A percentile compares a stretch with the other conserved stretches of the same genome.
Evolutionary conservation across 441 rosid genomes (phyloP).

Genomic region (Melastoma candidum): DNA sequence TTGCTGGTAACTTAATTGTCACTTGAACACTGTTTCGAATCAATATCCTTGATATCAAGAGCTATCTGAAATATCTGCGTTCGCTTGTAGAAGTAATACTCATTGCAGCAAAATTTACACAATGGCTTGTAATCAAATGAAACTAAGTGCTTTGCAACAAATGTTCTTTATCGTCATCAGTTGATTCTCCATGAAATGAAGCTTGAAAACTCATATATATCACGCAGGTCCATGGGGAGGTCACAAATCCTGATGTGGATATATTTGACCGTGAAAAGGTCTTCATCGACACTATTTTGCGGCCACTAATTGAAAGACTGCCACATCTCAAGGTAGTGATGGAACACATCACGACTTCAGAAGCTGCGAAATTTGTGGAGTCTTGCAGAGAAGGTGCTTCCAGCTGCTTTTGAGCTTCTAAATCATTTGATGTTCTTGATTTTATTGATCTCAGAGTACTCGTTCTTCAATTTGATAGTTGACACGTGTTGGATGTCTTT

Average conservation of each 20-base stretch:
- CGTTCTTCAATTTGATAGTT: neutral
- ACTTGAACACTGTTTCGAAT: neutral
- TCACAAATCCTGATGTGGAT: conserved; percentile 72
- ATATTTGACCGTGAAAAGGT: conserved; percentile 86
- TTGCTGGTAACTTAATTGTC: conserved; percentile 50
- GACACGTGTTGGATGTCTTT: conserved; percentile 3
- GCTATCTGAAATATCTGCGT: too few relatives aligned
- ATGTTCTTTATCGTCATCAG: too few relatives aligned
- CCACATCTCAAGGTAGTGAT: conserved; percentile 73
- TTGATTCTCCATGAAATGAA: neutral
- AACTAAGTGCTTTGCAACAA: too few relatives aligned
- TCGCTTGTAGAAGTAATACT: too few relatives aligned
- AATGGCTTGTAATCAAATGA: too few relatives aligned
- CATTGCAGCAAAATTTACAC: too few relatives aligned
- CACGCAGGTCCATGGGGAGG: conserved; percentile 95
- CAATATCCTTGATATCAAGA: too few relatives aligned
- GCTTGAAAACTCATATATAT: conserved; percentile 2
- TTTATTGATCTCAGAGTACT: too few relatives aligned
- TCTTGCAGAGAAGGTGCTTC: conserved; percentile 68
- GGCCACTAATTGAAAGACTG: conserved; percentile 60
- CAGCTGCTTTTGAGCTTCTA: too few relatives aligned
- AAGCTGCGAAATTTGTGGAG: conserved; percentile 76
- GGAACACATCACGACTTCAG: conserved; percentile 92
- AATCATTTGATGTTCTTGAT: too few relatives aligned
- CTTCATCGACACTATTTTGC: conserved; percentile 69